These are phyloP conservation scores for Monosporascus sp. DNA, from an alignment of 2,329 filamentous ascomycete species.

Conservation along the genomic window DNA sequence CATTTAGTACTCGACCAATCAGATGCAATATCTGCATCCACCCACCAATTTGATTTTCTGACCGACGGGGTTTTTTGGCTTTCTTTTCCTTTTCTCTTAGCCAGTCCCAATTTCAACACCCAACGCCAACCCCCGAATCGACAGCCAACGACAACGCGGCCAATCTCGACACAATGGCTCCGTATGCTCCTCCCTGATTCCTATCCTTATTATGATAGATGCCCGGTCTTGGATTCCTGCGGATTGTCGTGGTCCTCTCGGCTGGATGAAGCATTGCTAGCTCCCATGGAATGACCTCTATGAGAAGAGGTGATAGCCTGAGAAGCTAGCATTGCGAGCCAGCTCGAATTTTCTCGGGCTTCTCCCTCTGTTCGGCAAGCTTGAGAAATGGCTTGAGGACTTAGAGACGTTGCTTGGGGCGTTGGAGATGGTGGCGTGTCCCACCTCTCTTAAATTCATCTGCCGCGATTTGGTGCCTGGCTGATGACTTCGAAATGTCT, in stretches of 20 bases:
- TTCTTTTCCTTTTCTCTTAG: conserved; percentile 7
- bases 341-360: conserved; percentile 72
- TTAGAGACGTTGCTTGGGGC: conserved; percentile 62
- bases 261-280: conserved; percentile 49
- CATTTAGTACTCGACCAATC: background rate
- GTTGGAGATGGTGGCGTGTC: conserved; percentile 67
- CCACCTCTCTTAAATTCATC: conserved; percentile 73
- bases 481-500: conserved; percentile 22
- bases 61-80: background rate
- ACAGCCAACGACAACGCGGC: conserved; percentile 10
- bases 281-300: conserved; percentile 23
- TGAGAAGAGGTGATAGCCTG: conserved; percentile 14
- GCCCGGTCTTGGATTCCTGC: conserved; percentile 51
- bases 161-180: conserved; percentile 31
- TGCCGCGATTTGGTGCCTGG: conserved; percentile 45
- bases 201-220: conserved; percentile 25
- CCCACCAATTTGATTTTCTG: background rate
- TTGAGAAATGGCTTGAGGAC: conserved; percentile 40
- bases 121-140: conserved; percentile 15
- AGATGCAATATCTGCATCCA: background rate
- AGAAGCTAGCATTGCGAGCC: conserved; percentile 43
- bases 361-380: conserved; percentile 52
- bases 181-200: conserved; percentile 29
- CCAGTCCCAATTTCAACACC: conserved; percentile 14
- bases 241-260: conserved; percentile 84